A percentile compares a stretch with the other conserved stretches of the same genome.
phyloP scores from a whole-genome alignment of 2,329 filamentous ascomycete species.

The Microcyclospora pomicola region DNA sequence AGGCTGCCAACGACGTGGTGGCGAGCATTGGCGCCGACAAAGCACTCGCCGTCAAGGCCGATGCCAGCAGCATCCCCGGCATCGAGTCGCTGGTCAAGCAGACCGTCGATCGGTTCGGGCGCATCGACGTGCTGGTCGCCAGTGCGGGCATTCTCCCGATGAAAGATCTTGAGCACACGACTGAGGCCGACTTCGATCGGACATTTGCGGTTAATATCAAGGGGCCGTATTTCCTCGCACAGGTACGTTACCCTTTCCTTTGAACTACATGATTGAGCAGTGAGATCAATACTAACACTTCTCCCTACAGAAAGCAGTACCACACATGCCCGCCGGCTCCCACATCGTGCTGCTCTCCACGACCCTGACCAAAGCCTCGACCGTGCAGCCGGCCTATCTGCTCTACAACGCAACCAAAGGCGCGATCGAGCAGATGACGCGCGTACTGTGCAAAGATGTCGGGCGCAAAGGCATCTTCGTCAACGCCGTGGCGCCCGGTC shows the following conservation, averaged over 20 bases:
- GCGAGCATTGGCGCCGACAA: constrained; percentile 32
- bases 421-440: constrained; percentile 45
- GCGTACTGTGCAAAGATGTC: constrained; percentile 32
- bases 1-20: constrained; percentile 42
- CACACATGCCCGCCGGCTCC: constrained; percentile 36
- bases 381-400: constrained; percentile 33
- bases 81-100: constrained; percentile 37
- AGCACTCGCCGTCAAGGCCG: constrained; percentile 42
- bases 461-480: constrained; percentile 23
- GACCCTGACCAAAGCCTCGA: constrained; percentile 24
- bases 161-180: constrained; percentile 36
- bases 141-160: constrained; percentile 44
- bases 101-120: constrained; percentile 37
- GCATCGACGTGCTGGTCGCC: constrained; percentile 45
- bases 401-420: constrained; percentile 45
- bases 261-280: not conserved
- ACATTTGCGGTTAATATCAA: constrained; percentile 43
- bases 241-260: constrained; percentile 19
- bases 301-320: constrained; percentile 32
- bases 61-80: constrained; percentile 35
- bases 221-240: constrained; percentile 40
- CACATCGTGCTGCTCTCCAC: constrained; percentile 43
- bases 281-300: not conserved
- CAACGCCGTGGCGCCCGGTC: constrained; percentile 36
- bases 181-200: constrained; percentile 38